These are phyloP conservation scores for Cordyceps javanica DNA, from an alignment of 2,329 filamentous ascomycete genomes.

Conservation along the genomic window DNA sequence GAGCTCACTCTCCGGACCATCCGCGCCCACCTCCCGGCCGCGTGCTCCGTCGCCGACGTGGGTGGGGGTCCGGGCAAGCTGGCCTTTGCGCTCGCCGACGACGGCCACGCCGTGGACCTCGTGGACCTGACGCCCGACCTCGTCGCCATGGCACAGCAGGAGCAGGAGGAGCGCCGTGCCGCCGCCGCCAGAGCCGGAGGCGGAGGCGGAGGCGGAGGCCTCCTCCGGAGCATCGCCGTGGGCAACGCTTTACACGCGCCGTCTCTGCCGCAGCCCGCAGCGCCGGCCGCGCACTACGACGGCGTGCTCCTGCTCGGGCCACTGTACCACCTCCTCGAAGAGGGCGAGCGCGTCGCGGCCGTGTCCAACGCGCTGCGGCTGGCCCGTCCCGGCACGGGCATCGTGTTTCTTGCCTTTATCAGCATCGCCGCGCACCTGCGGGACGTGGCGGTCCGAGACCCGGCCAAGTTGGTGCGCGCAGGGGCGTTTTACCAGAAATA, in stretches of 20 bases:
- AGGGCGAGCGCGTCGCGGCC: slow-evolving; percentile 8
- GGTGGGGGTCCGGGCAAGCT: slow-evolving; percentile 15
- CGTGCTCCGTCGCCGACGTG: slow-evolving; percentile 10
- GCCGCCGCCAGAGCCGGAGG: too few species aligned
- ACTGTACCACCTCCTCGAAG: slow-evolving; percentile 11
- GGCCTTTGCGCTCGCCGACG: slow-evolving; percentile 15
- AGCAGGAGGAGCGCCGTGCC: slow-evolving; percentile 3
- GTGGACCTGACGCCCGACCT: slow-evolving; percentile 14
- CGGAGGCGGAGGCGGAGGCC: too few species aligned
- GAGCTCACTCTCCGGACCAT: slow-evolving; percentile 15
- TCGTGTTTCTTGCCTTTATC: slow-evolving; percentile 10
- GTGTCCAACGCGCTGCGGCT: slow-evolving; percentile 8
- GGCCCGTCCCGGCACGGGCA: background rate
- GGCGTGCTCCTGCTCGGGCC: slow-evolving; percentile 13
- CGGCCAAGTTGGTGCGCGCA: background rate
- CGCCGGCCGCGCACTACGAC: slow-evolving; percentile 5
- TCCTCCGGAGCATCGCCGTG: slow-evolving; percentile 8
- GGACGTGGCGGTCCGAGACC: slow-evolving; percentile 12
- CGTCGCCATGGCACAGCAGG: slow-evolving; percentile 2
- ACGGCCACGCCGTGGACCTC: slow-evolving; percentile 15
- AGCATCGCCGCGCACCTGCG: slow-evolving; percentile 11
- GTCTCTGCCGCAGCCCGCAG: background rate
- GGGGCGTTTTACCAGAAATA: slow-evolving; percentile 10
- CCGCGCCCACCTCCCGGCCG: background rate
- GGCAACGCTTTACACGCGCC: slow-evolving; percentile 7